phyloP scores from a whole-genome alignment of 257 asterid species.

The Sherardia arvensis region DNA sequence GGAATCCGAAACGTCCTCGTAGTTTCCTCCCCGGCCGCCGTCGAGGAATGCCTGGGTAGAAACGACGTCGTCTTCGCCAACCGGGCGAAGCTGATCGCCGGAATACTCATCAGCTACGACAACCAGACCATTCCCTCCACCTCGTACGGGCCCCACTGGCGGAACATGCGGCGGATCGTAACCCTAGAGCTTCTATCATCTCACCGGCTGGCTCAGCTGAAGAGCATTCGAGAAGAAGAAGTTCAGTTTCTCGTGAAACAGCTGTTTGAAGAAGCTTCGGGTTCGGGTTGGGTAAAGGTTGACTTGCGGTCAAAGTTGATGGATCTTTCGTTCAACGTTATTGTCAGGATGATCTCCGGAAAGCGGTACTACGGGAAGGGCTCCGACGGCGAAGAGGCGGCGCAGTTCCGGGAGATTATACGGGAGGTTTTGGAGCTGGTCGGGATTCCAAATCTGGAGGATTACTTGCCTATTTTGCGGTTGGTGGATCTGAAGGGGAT shows the following conservation, averaged over 20 bases:
- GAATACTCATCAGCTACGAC: conserved; percentile 30
- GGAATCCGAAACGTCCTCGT: conserved; percentile 31
- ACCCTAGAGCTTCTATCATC: conserved; percentile 31
- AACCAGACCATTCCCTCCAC: conserved; percentile 15
- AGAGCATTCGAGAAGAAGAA: not conserved
- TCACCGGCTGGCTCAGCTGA: not conserved
- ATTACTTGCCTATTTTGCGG: not conserved
- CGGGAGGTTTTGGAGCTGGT: not conserved
- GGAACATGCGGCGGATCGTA: conserved; percentile 28
- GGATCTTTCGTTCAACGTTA: conserved; percentile 19
- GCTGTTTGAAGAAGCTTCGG: not conserved
- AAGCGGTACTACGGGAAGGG: conserved; percentile 10
- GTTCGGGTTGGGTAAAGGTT: not conserved
- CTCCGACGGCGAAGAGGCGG: not conserved
- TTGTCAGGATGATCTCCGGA: conserved; percentile 33
- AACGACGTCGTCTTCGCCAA: conserved; percentile 45
- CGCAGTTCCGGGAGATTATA: not conserved
- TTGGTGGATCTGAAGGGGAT: not conserved
- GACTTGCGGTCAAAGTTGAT: not conserved
- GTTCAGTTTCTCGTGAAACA: not conserved
- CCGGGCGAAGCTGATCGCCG: conserved; percentile 33
- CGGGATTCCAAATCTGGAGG: not conserved
- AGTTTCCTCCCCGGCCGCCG: conserved; percentile 41
- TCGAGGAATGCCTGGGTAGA: conserved; percentile 49
- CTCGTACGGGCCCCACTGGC: conserved; percentile 41